These are phyloP conservation scores for Colletotrichum sp. DNA, from an alignment of 2,329 filamentous ascomycete genomes.

Conservation along the genomic window DNA sequence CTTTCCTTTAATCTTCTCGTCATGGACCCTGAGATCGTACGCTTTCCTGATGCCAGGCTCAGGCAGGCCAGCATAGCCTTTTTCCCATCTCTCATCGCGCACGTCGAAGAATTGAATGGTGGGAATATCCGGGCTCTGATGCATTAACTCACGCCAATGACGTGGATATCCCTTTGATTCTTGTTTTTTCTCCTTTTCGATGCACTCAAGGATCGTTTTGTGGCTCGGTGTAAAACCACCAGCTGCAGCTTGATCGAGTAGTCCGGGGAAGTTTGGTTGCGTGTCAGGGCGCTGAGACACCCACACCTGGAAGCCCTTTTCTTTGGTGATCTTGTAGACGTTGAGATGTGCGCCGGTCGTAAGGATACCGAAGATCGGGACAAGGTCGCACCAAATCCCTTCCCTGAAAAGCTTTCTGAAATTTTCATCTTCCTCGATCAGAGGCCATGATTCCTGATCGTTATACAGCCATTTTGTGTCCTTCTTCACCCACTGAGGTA, in stretches of 20 bases:
- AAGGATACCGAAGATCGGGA: background rate
- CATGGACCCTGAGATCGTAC: background rate
- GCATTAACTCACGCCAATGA: background rate
- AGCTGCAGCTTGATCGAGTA: background rate
- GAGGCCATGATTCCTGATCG: background rate
- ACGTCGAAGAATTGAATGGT: background rate
- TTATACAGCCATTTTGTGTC: background rate
- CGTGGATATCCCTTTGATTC: background rate
- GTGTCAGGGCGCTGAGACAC: background rate
- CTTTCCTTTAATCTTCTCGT: background rate
- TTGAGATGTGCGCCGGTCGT: background rate
- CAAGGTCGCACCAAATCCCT: background rate
- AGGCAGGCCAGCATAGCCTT: background rate
- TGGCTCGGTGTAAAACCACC: background rate
- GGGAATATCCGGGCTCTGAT: background rate
- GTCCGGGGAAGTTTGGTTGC: background rate
- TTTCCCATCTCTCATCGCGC: background rate
- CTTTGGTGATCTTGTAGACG: background rate
- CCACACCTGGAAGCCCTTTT: background rate
- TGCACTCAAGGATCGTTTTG: background rate
- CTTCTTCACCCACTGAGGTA: background rate
- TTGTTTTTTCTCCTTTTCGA: background rate
- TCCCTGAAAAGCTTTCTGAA: background rate
- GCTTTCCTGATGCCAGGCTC: background rate
- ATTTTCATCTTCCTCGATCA: background rate